Evolutionary conservation across 768 basidiomycete species (phyloP), one percentile per base, ranked within the genome.

Genomic region (Macrolepiota albuminosa): DNA sequence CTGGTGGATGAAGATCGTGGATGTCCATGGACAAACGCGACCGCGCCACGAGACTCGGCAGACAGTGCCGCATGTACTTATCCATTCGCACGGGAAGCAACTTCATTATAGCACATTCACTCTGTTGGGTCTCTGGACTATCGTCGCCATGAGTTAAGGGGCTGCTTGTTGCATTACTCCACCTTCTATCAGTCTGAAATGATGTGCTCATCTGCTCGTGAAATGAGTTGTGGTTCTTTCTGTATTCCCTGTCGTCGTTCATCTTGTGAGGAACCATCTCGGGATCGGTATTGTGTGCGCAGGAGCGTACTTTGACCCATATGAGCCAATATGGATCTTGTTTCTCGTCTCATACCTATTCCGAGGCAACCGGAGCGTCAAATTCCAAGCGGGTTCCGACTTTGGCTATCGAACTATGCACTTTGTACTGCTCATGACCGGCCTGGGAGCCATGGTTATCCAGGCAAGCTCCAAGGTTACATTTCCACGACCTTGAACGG

Each of bases 281-380:
- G 88, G 89, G 8, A 81, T 88, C 29, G 88, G 88, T 45, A 74
- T 89, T 43, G 79, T 90, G 18, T 87, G 86, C 50, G 78, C 84
- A 5, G 86, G 89, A n/a, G 88, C 88, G 2, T 89, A 89, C 68
- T 86, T 87, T 65, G 85, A 87, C 62, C 86, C 85, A 86, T 86
- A 66, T 62, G 85, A 72, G n/a, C 16, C 31, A 36, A 16, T 21
- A 61, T 49, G 47, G 29, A 48, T 43, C 42, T 18, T 26, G 33
- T n/a, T 40, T 42, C 43, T 49, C 47, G 43, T 31, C 53, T 51
- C 50, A 51, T 51, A 18, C n/a, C 18, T 11, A 14, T 21, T 10
- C 33, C 84, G 84, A 39, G 88, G 90, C 31, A 92, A 91, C 66
- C 90, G 90, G 90, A 81, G 85, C 26, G 89, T 89, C 21, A 89